phyloP scores from a whole-genome alignment of 2,329 filamentous ascomycete species.

The Fusarium zealandicum region DNA sequence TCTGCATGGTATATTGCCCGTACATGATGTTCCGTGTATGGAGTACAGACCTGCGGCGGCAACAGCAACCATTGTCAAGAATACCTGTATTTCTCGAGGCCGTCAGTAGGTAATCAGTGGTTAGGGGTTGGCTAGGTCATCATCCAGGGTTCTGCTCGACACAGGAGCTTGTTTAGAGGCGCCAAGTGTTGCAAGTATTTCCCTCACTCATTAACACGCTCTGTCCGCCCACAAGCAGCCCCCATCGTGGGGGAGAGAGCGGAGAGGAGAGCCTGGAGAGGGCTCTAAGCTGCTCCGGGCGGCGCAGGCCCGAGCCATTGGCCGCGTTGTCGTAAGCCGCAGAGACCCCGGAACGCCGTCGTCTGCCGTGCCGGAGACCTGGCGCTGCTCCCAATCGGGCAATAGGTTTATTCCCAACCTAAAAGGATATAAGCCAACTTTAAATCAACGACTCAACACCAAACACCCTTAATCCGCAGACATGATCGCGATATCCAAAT shows the following conservation, averaged over 20 bases:
- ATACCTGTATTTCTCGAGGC: too few species aligned
- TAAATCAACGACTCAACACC: background rate
- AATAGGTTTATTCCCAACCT: background rate
- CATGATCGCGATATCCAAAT: background rate
- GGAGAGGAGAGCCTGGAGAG: background rate
- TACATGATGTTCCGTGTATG: background rate
- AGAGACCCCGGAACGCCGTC: background rate
- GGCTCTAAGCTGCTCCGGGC: slow-evolving; percentile 3
- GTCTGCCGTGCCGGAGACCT: background rate
- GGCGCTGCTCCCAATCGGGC: slow-evolving; percentile 3
- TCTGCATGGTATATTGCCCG: background rate
- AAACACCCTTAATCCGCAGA: background rate
- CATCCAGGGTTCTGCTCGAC: background rate
- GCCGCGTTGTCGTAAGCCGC: background rate
- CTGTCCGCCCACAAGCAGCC: background rate
- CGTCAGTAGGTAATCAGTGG: background rate
- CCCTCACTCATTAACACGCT: slow-evolving; percentile 1
- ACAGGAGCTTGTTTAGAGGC: background rate
- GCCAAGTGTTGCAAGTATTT: slow-evolving; percentile 12
- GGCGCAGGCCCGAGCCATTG: slow-evolving; percentile 4
- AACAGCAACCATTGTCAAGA: too few species aligned
- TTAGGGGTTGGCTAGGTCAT: background rate
- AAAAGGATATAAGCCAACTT: background rate
- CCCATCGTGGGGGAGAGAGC: background rate
- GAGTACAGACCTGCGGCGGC: too few species aligned